A percentile compares a stretch with the other conserved stretches of the same genome.
These are phyloP conservation scores for Corchorus olitorius DNA, from an alignment of 345 rosid genomes.

Conservation along the genomic window DNA sequence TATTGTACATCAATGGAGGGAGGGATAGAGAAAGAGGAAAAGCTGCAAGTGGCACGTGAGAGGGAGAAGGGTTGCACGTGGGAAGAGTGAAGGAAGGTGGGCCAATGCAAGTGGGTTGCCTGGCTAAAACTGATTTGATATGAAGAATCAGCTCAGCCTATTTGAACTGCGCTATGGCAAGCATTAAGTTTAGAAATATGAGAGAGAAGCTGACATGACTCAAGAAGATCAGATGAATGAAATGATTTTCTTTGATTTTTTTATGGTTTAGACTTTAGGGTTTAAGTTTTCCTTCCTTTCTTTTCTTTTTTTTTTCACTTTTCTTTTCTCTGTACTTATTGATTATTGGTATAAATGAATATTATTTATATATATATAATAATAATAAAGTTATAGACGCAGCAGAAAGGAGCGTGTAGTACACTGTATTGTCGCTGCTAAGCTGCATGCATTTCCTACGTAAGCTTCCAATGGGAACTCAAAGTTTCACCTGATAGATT, in stretches of 20 bases:
- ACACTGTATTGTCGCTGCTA: conserved; percentile 15
- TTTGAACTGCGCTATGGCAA: neutral
- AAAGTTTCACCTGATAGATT: neutral
- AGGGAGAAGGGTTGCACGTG: conserved; percentile 27
- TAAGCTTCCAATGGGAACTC: conserved; percentile 1
- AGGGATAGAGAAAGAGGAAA: conserved; percentile 15
- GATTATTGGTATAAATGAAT: too few relatives aligned
- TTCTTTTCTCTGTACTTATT: too few relatives aligned
- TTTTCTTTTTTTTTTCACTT: too few relatives aligned
- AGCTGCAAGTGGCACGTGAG: conserved; percentile 29
- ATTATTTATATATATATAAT: too few relatives aligned
- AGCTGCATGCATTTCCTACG: conserved; percentile 26
- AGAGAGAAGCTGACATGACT: conserved; percentile 22
- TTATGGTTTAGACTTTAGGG: neutral
- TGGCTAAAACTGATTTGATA: neutral
- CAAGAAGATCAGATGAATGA: neutral
- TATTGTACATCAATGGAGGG: neutral
- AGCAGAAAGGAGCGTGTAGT: conserved; percentile 15
- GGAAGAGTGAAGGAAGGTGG: conserved; percentile 14
- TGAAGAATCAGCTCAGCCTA: conserved; percentile 11
- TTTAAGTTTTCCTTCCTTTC: too few relatives aligned
- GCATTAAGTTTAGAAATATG: conserved; percentile 10
- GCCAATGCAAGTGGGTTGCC: conserved; percentile 7
- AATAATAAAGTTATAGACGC: conserved; percentile 6
- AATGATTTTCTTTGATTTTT: neutral